These are phyloP conservation scores for Penicillium sp. DNA, from an alignment of 2,329 filamentous ascomycete genomes.

Conservation along the genomic window DNA sequence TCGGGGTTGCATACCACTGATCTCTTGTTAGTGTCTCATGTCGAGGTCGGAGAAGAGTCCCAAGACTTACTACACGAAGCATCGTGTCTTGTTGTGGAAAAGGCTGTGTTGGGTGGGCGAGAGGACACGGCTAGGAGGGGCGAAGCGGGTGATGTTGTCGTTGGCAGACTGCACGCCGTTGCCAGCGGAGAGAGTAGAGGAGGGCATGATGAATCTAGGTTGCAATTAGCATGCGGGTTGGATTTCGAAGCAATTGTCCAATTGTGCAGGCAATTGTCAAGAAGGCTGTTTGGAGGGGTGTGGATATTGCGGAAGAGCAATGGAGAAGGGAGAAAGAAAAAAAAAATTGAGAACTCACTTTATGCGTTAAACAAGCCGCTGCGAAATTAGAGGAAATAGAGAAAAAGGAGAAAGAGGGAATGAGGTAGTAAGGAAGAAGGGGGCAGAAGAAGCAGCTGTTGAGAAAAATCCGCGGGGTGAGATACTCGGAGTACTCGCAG, in stretches of 20 bases:
- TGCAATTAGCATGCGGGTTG: slow-evolving; percentile 5
- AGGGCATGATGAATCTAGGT: slow-evolving; percentile 53
- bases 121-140: slow-evolving; percentile 85
- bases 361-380: slow-evolving; percentile 24
- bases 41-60: neutral
- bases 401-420: slow-evolving; percentile 18
- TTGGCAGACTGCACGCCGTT: slow-evolving; percentile 71
- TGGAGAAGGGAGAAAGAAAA: slow-evolving; percentile 8
- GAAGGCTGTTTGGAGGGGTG: neutral
- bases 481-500: slow-evolving; percentile 26
- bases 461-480: slow-evolving; percentile 29
- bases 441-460: slow-evolving; percentile 20
- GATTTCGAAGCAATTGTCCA: neutral
- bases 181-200: slow-evolving; percentile 51
- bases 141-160: slow-evolving; percentile 98
- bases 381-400: slow-evolving; percentile 18
- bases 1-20: slow-evolving; percentile 87
- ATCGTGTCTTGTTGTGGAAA: slow-evolving; percentile 99
- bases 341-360: slow-evolving; percentile 12
- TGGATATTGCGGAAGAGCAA: slow-evolving; percentile 11
- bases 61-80: slow-evolving; percentile 83
- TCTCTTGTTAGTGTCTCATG: slow-evolving; percentile 16
- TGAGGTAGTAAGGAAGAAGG: slow-evolving; percentile 21
- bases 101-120: slow-evolving; percentile 88
- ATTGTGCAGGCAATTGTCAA: neutral